These are phyloP conservation scores for Fusarium palustre DNA, from an alignment of 2,329 filamentous ascomycete genomes.

Conservation along the genomic window DNA sequence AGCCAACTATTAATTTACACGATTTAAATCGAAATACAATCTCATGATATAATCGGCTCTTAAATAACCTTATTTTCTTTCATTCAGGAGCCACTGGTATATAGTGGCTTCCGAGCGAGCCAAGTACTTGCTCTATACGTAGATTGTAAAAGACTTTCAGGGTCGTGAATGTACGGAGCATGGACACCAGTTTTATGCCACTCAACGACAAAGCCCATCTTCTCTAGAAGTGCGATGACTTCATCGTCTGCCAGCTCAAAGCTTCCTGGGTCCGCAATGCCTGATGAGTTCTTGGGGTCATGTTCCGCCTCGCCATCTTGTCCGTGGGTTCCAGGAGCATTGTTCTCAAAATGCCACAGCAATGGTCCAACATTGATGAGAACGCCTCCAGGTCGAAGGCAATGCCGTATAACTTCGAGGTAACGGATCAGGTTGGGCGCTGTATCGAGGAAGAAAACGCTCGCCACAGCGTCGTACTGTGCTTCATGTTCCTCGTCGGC, in stretches of 20 bases:
- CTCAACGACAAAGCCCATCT: constrained; percentile 81
- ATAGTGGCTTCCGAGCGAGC: constrained; percentile 78
- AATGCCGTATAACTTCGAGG: constrained; percentile 83
- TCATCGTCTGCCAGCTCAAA: constrained; percentile 93
- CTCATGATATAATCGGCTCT: background rate
- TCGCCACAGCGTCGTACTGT: constrained; percentile 83
- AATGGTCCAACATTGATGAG: constrained; percentile 93
- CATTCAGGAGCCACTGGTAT: constrained; percentile 1
- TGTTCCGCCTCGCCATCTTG: constrained; percentile 63
- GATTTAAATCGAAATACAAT: background rate
- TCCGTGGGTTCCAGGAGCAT: constrained; percentile 69
- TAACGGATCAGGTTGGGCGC: constrained; percentile 94
- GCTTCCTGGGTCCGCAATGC: constrained; percentile 88
- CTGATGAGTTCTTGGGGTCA: constrained; percentile 64
- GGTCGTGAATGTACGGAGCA: constrained; percentile 89
- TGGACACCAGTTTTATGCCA: constrained; percentile 68
- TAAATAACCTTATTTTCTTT: background rate
- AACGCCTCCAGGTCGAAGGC: constrained; percentile 80
- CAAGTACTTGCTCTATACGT: constrained; percentile 85
- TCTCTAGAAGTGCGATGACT: constrained; percentile 78
- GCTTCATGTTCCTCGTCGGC: constrained; percentile 69
- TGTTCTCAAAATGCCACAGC: constrained; percentile 94
- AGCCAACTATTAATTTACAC: background rate
- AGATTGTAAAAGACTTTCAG: constrained; percentile 85
- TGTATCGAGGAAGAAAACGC: constrained; percentile 97